A percentile compares a stretch with the other conserved stretches of the same genome.
Evolutionary conservation across 1,284 basidiomycete genomes (phyloP).

Genomic region (Mycena citricolor): DNA sequence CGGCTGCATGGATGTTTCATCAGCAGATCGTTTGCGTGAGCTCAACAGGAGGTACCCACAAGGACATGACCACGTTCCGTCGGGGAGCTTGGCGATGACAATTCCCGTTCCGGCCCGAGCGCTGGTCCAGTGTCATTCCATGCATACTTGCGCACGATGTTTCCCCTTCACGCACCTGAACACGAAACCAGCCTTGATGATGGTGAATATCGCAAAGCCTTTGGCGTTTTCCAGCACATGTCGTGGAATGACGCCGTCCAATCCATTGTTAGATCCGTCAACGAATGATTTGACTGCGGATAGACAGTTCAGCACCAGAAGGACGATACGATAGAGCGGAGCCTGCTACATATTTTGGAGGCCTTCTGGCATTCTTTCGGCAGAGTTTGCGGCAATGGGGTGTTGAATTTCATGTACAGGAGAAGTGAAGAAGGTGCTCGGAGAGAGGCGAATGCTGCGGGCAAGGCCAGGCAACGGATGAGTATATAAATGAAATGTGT

Average conservation of each 20-base stretch:
- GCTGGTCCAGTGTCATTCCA: neutral
- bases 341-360: slow-evolving; percentile 63
- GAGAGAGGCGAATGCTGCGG: slow-evolving; percentile 9
- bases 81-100: slow-evolving; percentile 83
- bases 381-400: slow-evolving; percentile 67
- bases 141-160: neutral
- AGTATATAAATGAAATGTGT: no score
- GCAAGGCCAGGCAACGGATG: neutral
- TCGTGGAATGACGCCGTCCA: slow-evolving; percentile 75
- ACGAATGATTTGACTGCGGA: slow-evolving; percentile 70
- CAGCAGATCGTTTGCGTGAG: slow-evolving; percentile 4
- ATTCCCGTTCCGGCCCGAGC: slow-evolving; percentile 79
- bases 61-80: slow-evolving; percentile 69
- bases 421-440: neutral
- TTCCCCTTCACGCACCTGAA: slow-evolving; percentile 40
- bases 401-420: slow-evolving; percentile 59
- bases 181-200: slow-evolving; percentile 78
- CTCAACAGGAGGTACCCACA: slow-evolving; percentile 2
- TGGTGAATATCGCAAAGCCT: slow-evolving; percentile 83
- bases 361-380: slow-evolving; percentile 76
- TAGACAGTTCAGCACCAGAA: slow-evolving; percentile 4
- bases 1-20: slow-evolving; percentile 58
- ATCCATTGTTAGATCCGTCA: slow-evolving; percentile 66
- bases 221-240: slow-evolving; percentile 71
- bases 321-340: no score